A percentile compares a stretch with the other conserved stretches of the same genome.
These are phyloP conservation scores for Neonectria neomacrospora DNA, from an alignment of 2,329 filamentous ascomycete genomes.

Conservation along the genomic window DNA sequence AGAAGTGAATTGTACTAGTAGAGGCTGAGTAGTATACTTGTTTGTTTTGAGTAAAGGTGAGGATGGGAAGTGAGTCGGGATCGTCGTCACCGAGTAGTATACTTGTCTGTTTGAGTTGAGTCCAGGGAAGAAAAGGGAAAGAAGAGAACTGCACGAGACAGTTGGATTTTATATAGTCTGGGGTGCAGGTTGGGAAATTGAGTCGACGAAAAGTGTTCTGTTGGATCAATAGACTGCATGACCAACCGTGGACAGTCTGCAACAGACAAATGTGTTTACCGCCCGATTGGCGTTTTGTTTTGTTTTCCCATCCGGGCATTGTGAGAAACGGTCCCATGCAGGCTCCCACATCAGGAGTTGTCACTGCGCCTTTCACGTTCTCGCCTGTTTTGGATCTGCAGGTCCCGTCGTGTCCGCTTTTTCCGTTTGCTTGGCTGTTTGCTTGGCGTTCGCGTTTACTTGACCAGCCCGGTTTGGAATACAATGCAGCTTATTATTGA, in stretches of 20 bases:
- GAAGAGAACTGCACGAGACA: background rate
- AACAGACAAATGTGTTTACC: background rate
- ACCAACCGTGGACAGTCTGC: background rate
- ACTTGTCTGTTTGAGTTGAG: background rate
- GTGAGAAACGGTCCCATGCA: background rate
- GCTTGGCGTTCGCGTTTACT: background rate
- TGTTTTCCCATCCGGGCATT: background rate
- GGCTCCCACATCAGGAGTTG: background rate
- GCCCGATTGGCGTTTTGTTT: background rate
- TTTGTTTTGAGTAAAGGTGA: too few relatives aligned
- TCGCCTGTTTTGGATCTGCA: background rate
- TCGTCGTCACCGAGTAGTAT: too few relatives aligned
- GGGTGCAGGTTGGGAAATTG: background rate
- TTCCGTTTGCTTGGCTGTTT: background rate
- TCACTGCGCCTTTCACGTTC: too few relatives aligned
- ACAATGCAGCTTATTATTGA: background rate
- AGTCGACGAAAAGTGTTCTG: background rate
- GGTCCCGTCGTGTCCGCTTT: background rate
- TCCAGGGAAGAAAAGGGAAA: background rate
- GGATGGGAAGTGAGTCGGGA: too few relatives aligned
- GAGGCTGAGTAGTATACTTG: too few relatives aligned
- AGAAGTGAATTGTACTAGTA: too few relatives aligned
- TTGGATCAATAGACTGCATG: background rate
- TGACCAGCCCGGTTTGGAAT: background rate
- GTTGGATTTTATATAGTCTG: background rate